Evolutionary conservation across 2,329 filamentous ascomycete genomes (phyloP).

Genomic region (Penicillium digitatum): DNA sequence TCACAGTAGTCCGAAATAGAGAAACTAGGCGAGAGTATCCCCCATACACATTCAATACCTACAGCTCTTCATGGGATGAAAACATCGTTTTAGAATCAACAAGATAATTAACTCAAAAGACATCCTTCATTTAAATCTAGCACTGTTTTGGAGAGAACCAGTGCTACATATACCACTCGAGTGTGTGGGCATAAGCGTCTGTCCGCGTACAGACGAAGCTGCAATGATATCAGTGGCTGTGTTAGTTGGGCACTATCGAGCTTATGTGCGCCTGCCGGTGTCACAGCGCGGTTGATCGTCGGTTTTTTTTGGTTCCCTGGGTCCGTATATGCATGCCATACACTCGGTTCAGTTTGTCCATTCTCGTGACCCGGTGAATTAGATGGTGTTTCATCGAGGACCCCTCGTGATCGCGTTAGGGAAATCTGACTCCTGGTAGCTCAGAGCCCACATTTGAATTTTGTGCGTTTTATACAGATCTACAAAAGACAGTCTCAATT

Average conservation of each 20-base stretch:
- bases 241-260: background rate
- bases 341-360: background rate
- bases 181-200: background rate
- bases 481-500: background rate
- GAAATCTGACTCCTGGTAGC: too few relatives aligned
- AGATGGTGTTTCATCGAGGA: background rate
- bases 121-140: background rate
- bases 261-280: background rate
- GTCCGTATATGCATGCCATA: background rate
- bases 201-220: background rate
- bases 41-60: background rate
- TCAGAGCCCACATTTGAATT: too few relatives aligned
- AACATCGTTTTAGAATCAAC: background rate
- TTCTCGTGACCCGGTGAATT: background rate
- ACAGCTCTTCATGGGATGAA: background rate
- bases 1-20: background rate
- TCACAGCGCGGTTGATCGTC: background rate
- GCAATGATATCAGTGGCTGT: conserved; percentile 10
- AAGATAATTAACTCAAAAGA: background rate
- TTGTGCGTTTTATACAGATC: background rate
- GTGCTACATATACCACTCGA: background rate
- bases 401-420: background rate
- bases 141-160: background rate
- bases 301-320: background rate
- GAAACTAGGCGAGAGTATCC: background rate